Conservation (phyloP, 352 stramenopile species). For the Globisporangium mamillatum region DNA sequence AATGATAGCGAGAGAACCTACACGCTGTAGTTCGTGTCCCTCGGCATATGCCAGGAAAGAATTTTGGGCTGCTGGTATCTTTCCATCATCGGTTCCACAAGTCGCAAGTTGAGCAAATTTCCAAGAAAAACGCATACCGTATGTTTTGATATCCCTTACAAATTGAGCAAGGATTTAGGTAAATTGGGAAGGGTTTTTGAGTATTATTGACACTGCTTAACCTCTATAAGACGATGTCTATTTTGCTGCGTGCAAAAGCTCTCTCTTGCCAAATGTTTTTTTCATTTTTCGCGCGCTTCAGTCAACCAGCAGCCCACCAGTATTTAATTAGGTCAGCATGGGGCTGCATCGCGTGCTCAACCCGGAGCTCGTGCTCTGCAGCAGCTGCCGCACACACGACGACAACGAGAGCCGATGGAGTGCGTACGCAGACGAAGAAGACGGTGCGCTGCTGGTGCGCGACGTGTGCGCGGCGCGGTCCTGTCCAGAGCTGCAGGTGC, state of each 20-base stretch:
- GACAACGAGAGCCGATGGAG: constrained; percentile 31
- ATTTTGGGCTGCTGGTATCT: neutral
- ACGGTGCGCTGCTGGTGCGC: constrained; percentile 44
- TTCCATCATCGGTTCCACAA: neutral
- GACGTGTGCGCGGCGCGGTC: constrained; percentile 53
- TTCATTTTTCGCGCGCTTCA: no score
- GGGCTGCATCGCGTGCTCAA: constrained; percentile 42
- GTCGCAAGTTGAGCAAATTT: neutral
- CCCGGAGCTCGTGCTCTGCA: constrained; percentile 63
- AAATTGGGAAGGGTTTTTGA: neutral
- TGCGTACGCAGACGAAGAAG: constrained; percentile 24
- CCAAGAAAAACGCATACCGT: neutral
- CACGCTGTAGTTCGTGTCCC: no score
- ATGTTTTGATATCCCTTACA: neutral
- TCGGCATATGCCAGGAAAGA: no score
- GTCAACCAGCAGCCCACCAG: neutral
- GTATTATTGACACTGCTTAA: no score
- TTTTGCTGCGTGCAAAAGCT: neutral
- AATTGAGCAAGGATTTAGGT: neutral
- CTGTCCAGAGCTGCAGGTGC: constrained; percentile 54
- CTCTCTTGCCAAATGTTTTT: no score
- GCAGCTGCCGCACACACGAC: constrained; percentile 33
- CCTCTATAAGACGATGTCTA: no score
- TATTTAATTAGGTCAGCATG: constrained; percentile 19
- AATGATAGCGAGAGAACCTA: no score